A percentile compares a stretch with the other conserved stretches of the same genome.
Evolutionary conservation across 768 basidiomycete species (phyloP).

Genomic region (Suillus fuscotomentosus): DNA sequence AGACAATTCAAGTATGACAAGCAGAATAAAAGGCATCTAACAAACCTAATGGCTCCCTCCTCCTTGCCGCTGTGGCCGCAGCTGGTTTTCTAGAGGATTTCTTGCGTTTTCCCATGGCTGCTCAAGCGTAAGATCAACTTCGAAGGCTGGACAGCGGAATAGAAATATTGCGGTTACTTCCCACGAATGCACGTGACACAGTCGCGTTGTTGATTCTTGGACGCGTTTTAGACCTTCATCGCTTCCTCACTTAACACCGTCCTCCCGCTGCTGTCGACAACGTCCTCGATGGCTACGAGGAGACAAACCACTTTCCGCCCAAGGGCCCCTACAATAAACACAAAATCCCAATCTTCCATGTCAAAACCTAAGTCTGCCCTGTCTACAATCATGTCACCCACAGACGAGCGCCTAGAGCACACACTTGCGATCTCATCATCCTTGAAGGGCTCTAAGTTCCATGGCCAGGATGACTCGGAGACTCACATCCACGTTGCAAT

Average conservation of each 20-base stretch:
- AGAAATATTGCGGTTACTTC: slow-evolving; percentile 1
- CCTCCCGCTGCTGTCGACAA: slow-evolving; percentile 1
- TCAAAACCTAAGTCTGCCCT: slow-evolving; percentile 38
- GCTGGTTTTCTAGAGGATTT: slow-evolving; percentile 84
- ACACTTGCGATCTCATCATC: slow-evolving; percentile 23
- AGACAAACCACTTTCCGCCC: slow-evolving; percentile 53
- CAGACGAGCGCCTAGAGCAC: slow-evolving; percentile 18
- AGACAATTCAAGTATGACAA: slow-evolving; percentile 5
- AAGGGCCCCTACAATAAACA: slow-evolving; percentile 33
- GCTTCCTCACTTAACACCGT: neutral
- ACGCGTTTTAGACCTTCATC: slow-evolving; percentile 28
- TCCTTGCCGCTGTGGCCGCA: slow-evolving; percentile 58
- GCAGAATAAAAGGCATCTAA: slow-evolving; percentile 1
- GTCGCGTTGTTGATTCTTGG: slow-evolving; percentile 26
- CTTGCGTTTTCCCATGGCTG: slow-evolving; percentile 83
- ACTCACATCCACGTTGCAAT: slow-evolving; percentile 94
- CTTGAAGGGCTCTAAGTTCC: slow-evolving; percentile 26
- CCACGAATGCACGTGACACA: slow-evolving; percentile 30
- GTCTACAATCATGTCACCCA: slow-evolving; percentile 24
- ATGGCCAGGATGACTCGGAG: slow-evolving; percentile 47
- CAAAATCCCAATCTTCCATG: slow-evolving; percentile 50
- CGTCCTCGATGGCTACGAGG: slow-evolving; percentile 57
- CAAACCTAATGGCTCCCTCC: slow-evolving; percentile 71
- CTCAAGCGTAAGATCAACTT: slow-evolving; percentile 8
- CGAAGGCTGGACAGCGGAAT: neutral